Conservation (phyloP, 2,329 filamentous ascomycete species). For the Ophiostoma quercus region DNA sequence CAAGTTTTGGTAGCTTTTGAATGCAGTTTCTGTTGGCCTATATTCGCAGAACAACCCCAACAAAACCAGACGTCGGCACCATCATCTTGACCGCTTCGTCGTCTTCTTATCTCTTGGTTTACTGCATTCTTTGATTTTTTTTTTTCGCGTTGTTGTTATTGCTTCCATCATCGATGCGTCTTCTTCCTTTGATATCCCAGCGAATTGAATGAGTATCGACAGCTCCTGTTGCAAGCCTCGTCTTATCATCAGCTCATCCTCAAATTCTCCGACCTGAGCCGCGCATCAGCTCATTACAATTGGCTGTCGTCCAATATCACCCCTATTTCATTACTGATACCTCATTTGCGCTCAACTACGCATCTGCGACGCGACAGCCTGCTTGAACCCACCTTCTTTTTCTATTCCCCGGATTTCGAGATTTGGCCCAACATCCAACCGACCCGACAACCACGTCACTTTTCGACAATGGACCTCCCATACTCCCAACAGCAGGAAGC, state of each 20-base stretch:
- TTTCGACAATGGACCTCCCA: constrained; percentile 49
- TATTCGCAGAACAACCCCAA: background rate
- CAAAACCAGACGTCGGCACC: background rate
- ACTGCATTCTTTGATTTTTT: background rate
- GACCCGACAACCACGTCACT: background rate
- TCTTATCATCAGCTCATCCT: background rate
- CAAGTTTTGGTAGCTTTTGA: background rate
- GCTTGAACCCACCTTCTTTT: background rate
- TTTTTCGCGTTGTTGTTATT: background rate
- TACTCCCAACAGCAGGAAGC: constrained; percentile 57
- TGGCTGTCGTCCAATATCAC: background rate
- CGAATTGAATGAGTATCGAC: background rate
- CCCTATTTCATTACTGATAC: background rate
- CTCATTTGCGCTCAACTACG: background rate
- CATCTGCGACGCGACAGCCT: background rate
- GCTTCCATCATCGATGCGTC: background rate
- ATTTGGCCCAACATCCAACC: background rate
- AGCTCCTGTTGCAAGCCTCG: background rate
- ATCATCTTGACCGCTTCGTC: background rate
- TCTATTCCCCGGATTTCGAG: background rate
- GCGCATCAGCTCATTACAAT: background rate
- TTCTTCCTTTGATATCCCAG: background rate
- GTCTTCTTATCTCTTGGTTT: background rate
- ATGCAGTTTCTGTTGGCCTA: background rate
- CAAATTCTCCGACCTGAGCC: background rate